Conservation (phyloP, 2,329 filamentous ascomycete species). For the Neopestalotiopsis sp. region DNA sequence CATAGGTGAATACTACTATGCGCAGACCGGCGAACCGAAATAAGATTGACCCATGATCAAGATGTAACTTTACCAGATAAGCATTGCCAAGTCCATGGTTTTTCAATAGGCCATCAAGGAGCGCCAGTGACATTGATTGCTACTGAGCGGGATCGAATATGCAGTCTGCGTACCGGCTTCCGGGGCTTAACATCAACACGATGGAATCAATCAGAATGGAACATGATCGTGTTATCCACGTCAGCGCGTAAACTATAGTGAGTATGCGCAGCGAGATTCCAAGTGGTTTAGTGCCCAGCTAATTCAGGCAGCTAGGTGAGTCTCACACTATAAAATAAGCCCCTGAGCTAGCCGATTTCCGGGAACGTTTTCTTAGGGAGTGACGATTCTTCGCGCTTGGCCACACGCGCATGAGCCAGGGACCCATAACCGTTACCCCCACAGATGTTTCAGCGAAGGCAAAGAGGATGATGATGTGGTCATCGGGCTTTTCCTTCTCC, state of each 20-base stretch:
- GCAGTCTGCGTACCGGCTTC: not conserved
- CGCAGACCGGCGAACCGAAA: not conserved
- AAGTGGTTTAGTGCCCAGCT: not conserved
- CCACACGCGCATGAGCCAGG: not conserved
- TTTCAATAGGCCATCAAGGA: not conserved
- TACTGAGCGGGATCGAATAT: not conserved
- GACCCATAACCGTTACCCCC: conserved; percentile 11
- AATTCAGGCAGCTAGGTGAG: not conserved
- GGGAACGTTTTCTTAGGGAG: not conserved
- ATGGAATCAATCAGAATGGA: not conserved
- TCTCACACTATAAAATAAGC: not conserved
- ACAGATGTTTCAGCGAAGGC: conserved; percentile 13
- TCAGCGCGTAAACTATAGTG: conserved; percentile 2
- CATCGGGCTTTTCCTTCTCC: not conserved
- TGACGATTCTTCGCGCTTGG: not conserved
- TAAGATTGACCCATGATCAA: not conserved
- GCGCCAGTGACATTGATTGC: not conserved
- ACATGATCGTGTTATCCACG: not conserved
- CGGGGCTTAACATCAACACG: not conserved
- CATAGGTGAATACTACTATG: not conserved
- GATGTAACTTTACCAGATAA: not conserved
- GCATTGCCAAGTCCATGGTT: not conserved
- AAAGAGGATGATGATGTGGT: conserved; percentile 14
- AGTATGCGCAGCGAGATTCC: not conserved
- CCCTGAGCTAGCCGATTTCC: not conserved